Conservation (phyloP, 371 early-diverging fungal genomes). For the Polyrhizophydium stewartii region DNA sequence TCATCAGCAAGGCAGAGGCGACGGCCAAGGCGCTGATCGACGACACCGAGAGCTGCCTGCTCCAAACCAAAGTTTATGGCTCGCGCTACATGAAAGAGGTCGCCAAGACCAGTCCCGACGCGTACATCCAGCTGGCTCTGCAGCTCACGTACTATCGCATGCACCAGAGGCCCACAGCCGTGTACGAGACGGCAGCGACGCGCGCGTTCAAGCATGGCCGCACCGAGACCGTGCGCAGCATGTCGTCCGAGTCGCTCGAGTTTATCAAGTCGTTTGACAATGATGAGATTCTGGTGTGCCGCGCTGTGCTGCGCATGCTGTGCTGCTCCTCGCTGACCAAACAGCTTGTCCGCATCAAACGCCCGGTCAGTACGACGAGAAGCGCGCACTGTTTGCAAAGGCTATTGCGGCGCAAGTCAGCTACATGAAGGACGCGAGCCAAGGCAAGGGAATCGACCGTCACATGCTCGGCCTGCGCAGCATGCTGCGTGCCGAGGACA, state of each 20-base stretch:
- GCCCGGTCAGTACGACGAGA: slow-evolving; percentile 46
- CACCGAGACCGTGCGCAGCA: slow-evolving; percentile 78
- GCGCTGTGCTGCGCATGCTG: background rate
- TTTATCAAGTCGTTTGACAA: slow-evolving; percentile 64
- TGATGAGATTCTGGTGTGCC: slow-evolving; percentile 45
- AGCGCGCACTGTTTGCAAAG: slow-evolving; percentile 50
- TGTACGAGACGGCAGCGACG: slow-evolving; percentile 71
- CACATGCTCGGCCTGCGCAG: slow-evolving; percentile 70
- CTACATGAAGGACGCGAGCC: slow-evolving; percentile 62
- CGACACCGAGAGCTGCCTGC: slow-evolving; percentile 65
- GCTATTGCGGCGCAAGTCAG: slow-evolving; percentile 60
- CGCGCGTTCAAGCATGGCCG: slow-evolving; percentile 75
- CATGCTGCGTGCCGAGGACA: slow-evolving; percentile 51
- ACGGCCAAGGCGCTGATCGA: slow-evolving; percentile 61
- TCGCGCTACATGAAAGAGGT: slow-evolving; percentile 75
- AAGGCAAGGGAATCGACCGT: slow-evolving; percentile 75
- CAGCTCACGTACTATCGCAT: slow-evolving; percentile 71
- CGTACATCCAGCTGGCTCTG: slow-evolving; percentile 74
- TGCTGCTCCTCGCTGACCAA: too few species aligned
- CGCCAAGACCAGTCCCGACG: slow-evolving; percentile 62
- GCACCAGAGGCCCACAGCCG: slow-evolving; percentile 45
- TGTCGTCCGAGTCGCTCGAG: slow-evolving; percentile 60
- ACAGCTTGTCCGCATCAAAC: background rate
- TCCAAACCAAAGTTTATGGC: slow-evolving; percentile 72
- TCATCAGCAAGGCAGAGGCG: slow-evolving; percentile 55